Evolutionary conservation across 257 asterid genomes (phyloP).

Genomic region (Solanum gandarillasii): DNA sequence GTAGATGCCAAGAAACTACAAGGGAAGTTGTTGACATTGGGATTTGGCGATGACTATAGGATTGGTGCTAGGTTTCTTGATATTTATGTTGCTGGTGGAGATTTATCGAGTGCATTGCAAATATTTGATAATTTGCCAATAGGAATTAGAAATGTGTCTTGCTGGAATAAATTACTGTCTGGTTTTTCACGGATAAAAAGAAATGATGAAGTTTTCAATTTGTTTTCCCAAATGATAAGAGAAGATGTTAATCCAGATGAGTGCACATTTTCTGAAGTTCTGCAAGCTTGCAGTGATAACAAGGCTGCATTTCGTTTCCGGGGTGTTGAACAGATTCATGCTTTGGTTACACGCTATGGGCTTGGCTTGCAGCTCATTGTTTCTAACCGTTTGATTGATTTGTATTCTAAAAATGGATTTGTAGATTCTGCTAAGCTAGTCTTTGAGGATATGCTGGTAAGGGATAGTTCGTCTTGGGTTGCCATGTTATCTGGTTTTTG

Average conservation of each 20-base stretch:
- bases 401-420: slow-evolving; percentile 53
- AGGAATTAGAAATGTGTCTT: slow-evolving; percentile 11
- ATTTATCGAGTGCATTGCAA: slow-evolving; percentile 17
- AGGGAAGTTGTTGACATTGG: slow-evolving; percentile 17
- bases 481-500: slow-evolving; percentile 81
- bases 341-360: slow-evolving; percentile 46
- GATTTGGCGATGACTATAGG: slow-evolving; percentile 4
- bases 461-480: slow-evolving; percentile 82
- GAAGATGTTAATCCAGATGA: slow-evolving; percentile 25
- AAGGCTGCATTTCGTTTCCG: slow-evolving; percentile 20
- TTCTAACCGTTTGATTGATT: slow-evolving; percentile 61
- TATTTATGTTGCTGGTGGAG: slow-evolving; percentile 22
- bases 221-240: slow-evolving; percentile 23
- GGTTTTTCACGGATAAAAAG: slow-evolving; percentile 13
- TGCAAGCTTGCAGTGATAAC: slow-evolving; percentile 34
- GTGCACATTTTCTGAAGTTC: slow-evolving; percentile 28
- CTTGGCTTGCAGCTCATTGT: slow-evolving; percentile 23
- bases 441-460: slow-evolving; percentile 31
- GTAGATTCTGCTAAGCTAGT: slow-evolving; percentile 45
- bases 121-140: slow-evolving; percentile 16
- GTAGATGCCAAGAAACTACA: slow-evolving; percentile 17
- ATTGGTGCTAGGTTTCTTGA: slow-evolving; percentile 10
- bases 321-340: slow-evolving; percentile 46
- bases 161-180: slow-evolving; percentile 21
- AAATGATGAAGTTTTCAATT: slow-evolving; percentile 12